Conservation (phyloP, 2,329 filamentous ascomycete species). For the Xylaria sp. region DNA sequence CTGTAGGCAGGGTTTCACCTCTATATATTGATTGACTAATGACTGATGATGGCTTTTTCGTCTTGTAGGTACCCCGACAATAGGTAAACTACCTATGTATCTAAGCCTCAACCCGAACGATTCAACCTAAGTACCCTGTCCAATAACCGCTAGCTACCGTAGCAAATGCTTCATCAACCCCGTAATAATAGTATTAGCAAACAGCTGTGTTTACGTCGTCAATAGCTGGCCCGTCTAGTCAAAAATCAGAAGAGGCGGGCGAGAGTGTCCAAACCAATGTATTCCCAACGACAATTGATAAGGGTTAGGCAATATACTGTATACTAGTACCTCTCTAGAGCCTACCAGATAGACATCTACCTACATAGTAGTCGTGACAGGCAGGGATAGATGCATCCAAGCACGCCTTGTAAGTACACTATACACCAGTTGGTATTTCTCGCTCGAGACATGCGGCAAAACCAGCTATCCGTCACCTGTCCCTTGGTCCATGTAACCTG, state of each 20-base stretch:
- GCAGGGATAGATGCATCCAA: constrained; percentile 32
- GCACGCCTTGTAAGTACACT: constrained; percentile 15
- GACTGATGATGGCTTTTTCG: constrained; percentile 27
- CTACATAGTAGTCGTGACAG: constrained; percentile 18
- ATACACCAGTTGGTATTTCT: not conserved
- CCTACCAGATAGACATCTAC: constrained; percentile 11
- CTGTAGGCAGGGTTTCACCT: constrained; percentile 16
- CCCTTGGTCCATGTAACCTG: constrained; percentile 8
- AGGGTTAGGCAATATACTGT: constrained; percentile 17
- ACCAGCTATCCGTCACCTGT: constrained; percentile 14
- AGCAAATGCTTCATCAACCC: constrained; percentile 5
- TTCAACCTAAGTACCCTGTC: constrained; percentile 26
- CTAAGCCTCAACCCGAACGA: constrained; percentile 25
- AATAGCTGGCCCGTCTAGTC: not conserved
- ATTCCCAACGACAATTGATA: constrained; percentile 20
- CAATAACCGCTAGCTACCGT: constrained; percentile 26
- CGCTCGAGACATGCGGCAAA: constrained; percentile 11
- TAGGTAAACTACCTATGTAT: constrained; percentile 21
- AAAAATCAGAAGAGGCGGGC: constrained; percentile 1
- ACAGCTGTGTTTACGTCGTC: not conserved
- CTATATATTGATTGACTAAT: constrained; percentile 20
- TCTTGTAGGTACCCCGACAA: constrained; percentile 25
- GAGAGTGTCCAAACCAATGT: not conserved
- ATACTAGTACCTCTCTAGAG: constrained; percentile 13
- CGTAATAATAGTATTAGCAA: constrained; percentile 2